Percentiles rank a stretch among this genome's conserved stretches.
phyloP scores from a whole-genome alignment of 2,329 filamentous ascomycete genomes.

The Botryotinia globosa region DNA sequence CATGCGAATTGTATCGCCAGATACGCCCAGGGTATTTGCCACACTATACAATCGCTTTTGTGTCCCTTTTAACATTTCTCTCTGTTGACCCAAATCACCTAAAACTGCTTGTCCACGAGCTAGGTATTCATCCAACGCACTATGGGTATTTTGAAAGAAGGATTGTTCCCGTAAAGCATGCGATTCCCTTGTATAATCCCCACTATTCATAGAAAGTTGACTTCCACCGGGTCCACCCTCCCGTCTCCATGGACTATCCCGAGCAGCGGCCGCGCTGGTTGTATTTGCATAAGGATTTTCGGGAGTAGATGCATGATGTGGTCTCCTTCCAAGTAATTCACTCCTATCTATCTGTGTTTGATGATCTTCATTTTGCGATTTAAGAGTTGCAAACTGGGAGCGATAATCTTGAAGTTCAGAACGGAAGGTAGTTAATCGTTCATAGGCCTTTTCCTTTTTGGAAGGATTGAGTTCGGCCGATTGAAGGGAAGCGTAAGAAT shows the following conservation, averaged over 20 bases:
- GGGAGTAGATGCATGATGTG: constrained; percentile 75
- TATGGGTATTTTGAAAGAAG: constrained; percentile 80
- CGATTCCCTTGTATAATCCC: constrained; percentile 69
- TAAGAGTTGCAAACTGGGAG: constrained; percentile 72
- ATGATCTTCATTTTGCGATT: constrained; percentile 72
- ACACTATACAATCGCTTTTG: constrained; percentile 89
- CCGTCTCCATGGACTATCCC: constrained; percentile 36
- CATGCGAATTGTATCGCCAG: constrained; percentile 95
- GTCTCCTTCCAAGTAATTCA: constrained; percentile 81
- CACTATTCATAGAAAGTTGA: constrained; percentile 48
- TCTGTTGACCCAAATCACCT: constrained; percentile 82
- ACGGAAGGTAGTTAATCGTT: constrained; percentile 82
- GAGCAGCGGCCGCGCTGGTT: constrained; percentile 32
- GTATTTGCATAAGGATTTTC: constrained; percentile 87
- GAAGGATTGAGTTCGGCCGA: constrained; percentile 85
- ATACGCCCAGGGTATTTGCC: constrained; percentile 89
- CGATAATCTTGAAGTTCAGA: constrained; percentile 78
- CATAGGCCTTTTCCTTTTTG: constrained; percentile 87
- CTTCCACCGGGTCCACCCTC: constrained; percentile 21
- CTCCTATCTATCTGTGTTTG: constrained; percentile 63
- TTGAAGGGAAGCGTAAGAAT: constrained; percentile 84
- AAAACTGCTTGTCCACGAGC: constrained; percentile 87
- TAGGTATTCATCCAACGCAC: constrained; percentile 88
- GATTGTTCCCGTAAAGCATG: constrained; percentile 87
- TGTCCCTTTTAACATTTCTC: constrained; percentile 92